Evolutionary conservation across 352 stramenopile genomes (phyloP).

Genomic region (Globisporangium nagaii): DNA sequence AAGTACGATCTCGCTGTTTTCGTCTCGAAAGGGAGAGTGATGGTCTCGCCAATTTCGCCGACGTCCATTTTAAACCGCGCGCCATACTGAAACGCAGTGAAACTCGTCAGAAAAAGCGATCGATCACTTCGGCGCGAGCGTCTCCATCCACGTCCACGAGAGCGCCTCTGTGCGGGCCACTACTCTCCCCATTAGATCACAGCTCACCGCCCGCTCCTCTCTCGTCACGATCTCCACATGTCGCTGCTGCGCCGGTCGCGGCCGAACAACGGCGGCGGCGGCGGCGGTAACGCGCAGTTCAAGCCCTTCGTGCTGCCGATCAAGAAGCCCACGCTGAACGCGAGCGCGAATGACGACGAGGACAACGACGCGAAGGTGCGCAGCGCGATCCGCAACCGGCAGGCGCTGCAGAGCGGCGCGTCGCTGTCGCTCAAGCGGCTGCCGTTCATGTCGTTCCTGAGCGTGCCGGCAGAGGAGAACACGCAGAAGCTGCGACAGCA

Average conservation of each 20-base stretch:
- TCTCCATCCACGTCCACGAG: no score
- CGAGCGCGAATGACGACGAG: slow-evolving; percentile 15
- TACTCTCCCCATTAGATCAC: no score
- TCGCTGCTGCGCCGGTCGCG: slow-evolving; percentile 43
- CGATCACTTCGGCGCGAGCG: no score
- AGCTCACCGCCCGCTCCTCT: no score
- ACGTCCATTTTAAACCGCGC: no score
- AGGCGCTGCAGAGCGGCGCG: slow-evolving; percentile 39
- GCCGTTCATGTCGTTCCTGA: slow-evolving; percentile 79
- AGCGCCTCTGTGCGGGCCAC: no score
- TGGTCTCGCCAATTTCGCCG: no score
- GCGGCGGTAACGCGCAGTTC: slow-evolving; percentile 32
- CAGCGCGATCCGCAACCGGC: slow-evolving; percentile 37
- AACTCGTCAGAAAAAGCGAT: no score
- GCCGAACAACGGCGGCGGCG: slow-evolving; percentile 1
- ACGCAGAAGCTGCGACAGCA: slow-evolving; percentile 49
- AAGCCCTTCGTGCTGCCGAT: slow-evolving; percentile 76
- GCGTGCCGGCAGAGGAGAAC: slow-evolving; percentile 48
- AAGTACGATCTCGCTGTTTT: no score
- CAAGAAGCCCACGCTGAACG: slow-evolving; percentile 18
- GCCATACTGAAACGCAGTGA: no score
- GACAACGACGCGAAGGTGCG: slow-evolving; percentile 23
- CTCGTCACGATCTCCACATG: no score
- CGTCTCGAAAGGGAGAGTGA: no score
- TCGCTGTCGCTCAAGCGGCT: slow-evolving; percentile 69